Evolutionary conservation across 176 grass and related monocot genomes (phyloP).

Genomic region (Carex kokanica): DNA sequence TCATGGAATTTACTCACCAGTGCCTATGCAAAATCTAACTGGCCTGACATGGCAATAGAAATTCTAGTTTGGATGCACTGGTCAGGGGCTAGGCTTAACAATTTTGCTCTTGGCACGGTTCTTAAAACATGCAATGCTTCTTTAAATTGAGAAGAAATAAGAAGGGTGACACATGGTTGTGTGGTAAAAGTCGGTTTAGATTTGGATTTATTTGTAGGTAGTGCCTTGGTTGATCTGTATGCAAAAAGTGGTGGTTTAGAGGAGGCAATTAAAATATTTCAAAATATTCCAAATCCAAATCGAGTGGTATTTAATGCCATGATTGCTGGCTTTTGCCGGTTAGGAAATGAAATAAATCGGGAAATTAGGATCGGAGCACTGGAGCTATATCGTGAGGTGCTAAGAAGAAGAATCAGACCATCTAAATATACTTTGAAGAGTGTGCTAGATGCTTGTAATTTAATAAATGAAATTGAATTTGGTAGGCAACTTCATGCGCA

Average conservation of each 20-base stretch:
- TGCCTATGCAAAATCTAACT: slow-evolving; percentile 43
- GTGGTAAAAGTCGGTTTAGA: slow-evolving; percentile 74
- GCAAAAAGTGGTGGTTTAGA: slow-evolving; percentile 73
- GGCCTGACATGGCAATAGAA: slow-evolving; percentile 56
- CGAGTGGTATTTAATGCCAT: slow-evolving; percentile 66
- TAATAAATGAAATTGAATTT: slow-evolving; percentile 38
- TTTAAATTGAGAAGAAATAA: slow-evolving; percentile 41
- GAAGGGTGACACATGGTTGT: slow-evolving; percentile 65
- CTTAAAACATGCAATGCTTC: slow-evolving; percentile 58
- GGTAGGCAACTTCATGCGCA: slow-evolving; percentile 72
- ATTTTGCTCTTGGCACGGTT: slow-evolving; percentile 52
- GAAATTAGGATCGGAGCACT: slow-evolving; percentile 45
- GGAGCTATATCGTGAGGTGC: slow-evolving; percentile 51
- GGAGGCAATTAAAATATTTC: slow-evolving; percentile 78
- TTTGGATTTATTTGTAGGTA: slow-evolving; percentile 68
- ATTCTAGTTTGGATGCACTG: slow-evolving; percentile 87
- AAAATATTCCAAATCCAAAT: slow-evolving; percentile 51
- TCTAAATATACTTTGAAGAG: slow-evolving; percentile 70
- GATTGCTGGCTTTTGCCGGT: slow-evolving; percentile 69
- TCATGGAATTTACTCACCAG: slow-evolving; percentile 70
- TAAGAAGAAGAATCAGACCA: slow-evolving; percentile 49
- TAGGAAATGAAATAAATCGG: slow-evolving; percentile 53
- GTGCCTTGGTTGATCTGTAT: slow-evolving; percentile 68
- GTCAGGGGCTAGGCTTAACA: slow-evolving; percentile 47
- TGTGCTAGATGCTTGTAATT: slow-evolving; percentile 63